Percentiles rank a stretch among this genome's conserved stretches.
phyloP scores from a whole-genome alignment of 2,329 filamentous ascomycete species.

The Amauroascus niger region DNA sequence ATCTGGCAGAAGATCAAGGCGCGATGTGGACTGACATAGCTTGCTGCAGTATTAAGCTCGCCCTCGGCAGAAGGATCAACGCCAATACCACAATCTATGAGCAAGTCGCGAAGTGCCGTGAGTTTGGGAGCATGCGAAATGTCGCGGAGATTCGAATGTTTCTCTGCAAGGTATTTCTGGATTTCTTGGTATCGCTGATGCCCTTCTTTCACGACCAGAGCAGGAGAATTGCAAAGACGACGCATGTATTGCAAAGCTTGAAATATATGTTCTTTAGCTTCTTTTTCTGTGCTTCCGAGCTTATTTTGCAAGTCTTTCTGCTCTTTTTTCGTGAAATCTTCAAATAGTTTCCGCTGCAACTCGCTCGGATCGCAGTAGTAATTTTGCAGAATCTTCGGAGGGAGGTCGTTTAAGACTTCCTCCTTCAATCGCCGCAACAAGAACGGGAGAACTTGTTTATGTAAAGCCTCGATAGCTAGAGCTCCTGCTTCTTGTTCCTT shows the following conservation, averaged over 20 bases:
- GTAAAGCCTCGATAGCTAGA: slow-evolving; percentile 90
- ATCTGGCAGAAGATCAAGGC: slow-evolving; percentile 98
- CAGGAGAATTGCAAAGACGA: slow-evolving; percentile 95
- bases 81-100: slow-evolving; percentile 98
- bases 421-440: slow-evolving; percentile 91
- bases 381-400: slow-evolving; percentile 96
- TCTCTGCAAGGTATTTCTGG: slow-evolving; percentile 65
- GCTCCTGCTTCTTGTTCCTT: slow-evolving; percentile 97
- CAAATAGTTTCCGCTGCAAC: slow-evolving; percentile 86
- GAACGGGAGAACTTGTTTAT: slow-evolving; percentile 97
- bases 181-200: slow-evolving; percentile 85
- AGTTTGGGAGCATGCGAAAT: slow-evolving; percentile 85
- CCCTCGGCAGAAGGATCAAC: slow-evolving; percentile 55
- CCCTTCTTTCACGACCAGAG: slow-evolving; percentile 87
- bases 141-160: slow-evolving; percentile 75
- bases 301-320: slow-evolving; percentile 78
- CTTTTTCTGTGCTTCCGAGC: slow-evolving; percentile 75
- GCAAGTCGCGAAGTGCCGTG: slow-evolving; percentile 73
- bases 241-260: slow-evolving; percentile 99
- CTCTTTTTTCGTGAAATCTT: slow-evolving; percentile 91
- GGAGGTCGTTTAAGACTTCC: slow-evolving; percentile 89
- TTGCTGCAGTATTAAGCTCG: slow-evolving; percentile 50
- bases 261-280: slow-evolving; percentile 97
- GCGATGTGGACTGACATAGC: slow-evolving; percentile 90
- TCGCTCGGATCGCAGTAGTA: slow-evolving; percentile 98